Conservation (phyloP, 1,139 yeast species). For the Hyphopichia wangnamkhiaoensis region DNA sequence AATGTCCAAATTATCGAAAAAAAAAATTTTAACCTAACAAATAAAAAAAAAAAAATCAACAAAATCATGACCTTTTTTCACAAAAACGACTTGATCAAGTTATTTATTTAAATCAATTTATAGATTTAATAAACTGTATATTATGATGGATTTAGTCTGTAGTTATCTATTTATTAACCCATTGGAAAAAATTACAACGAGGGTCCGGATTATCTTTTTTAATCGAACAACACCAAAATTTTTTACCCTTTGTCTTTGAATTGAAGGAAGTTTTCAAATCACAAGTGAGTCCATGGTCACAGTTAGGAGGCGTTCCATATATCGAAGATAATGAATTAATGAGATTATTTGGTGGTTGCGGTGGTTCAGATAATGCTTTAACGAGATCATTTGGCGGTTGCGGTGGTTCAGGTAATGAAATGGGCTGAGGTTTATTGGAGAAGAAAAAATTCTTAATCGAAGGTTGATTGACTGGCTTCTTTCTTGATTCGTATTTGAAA, state of each 20-base stretch:
- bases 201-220: slow-evolving; percentile 17
- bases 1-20: not conserved
- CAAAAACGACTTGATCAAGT: too few species aligned
- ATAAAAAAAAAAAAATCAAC: too few species aligned
- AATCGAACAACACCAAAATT: slow-evolving; percentile 60
- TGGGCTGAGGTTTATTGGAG: not conserved
- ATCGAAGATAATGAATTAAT: slow-evolving; percentile 3
- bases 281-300: slow-evolving; percentile 53
- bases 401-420: not conserved
- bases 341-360: too few species aligned
- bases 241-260: slow-evolving; percentile 48
- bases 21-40: too few species aligned
- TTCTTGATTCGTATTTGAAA: slow-evolving; percentile 10
- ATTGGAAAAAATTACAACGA: slow-evolving; percentile 36
- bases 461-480: slow-evolving; percentile 12
- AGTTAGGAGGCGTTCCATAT: slow-evolving; percentile 46
- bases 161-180: slow-evolving; percentile 25
- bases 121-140: slow-evolving; percentile 3
- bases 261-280: slow-evolving; percentile 51
- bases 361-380: not conserved
- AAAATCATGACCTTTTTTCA: too few species aligned
- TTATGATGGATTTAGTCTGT: too few species aligned
- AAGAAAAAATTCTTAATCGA: slow-evolving; percentile 17
- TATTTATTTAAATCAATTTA: too few species aligned
- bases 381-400: not conserved